Evolutionary conservation across 1,139 yeast genomes (phyloP), one percentile per base, ranked within the genome.

Genomic region (Torulaspora pretoriensis): DNA sequence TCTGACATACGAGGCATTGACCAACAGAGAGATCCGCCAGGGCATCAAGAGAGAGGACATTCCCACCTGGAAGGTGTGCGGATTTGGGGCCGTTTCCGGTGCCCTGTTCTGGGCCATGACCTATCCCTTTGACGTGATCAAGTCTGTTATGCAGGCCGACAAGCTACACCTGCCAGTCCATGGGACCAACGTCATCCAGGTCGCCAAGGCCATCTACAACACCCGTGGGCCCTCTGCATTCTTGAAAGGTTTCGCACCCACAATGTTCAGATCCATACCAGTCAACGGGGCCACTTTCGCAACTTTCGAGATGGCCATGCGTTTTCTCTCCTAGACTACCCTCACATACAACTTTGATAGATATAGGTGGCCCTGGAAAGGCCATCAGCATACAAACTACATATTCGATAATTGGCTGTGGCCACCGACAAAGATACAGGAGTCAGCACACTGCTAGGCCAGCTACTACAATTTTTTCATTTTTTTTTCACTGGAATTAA

Each of bases 241-340:
- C 61, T 83, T 86, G 68, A 81, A 83, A 66, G 97, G 97, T 1
- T 88, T 89, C 61, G 67, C 81, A 17, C 96, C 97, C 40, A 89
- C 97, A 1, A 80, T 90, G 52, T 71, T 90, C 56, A 82, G 97
- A 68, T 97, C 97, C 43, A 96, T 96, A 2, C 97, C 97, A 3
- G 97, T 95, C 13, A 90, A 90, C 61, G 97, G 96, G 42, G 95
- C 95, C 25, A 90, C 97, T 1, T 90, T 90, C 69, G 86, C 88
- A 43, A 88, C 94, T 8, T 90, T 90, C 62, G 97, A 90, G 68
- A 66, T 85, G 43, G 83, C 95, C 4, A 84, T 88, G 84, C 78
- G 94, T 67, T 64, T 77, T 31, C 59, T 77, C 42, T 72, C 43
- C 8, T 43, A 35, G 22, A 30, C 27, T 10, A 27, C 17, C 8